Percentiles rank a stretch among this genome's conserved stretches.
These are phyloP conservation scores for Streptanthus diversifolius DNA, from an alignment of 345 rosid species.

Conservation along the genomic window DNA sequence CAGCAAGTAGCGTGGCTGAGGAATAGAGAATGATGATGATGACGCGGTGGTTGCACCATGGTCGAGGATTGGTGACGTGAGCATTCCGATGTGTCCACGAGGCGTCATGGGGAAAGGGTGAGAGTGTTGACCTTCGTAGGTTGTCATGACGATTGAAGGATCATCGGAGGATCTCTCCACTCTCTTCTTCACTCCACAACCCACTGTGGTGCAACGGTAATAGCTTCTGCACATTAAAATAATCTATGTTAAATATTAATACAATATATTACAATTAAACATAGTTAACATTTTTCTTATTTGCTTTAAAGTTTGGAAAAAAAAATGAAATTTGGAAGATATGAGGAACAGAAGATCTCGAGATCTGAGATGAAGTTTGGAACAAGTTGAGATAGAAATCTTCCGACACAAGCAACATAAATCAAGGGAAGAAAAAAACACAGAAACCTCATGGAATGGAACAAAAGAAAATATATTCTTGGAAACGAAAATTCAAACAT, in stretches of 20 bases:
- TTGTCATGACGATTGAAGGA: conserved; percentile 74
- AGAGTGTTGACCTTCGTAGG: conserved; percentile 91
- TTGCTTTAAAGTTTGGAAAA: neutral
- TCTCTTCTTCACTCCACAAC: conserved; percentile 96
- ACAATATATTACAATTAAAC: neutral
- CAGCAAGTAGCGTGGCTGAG: conserved; percentile 41
- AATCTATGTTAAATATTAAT: neutral
- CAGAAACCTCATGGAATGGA: conserved; percentile 25
- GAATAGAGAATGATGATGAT: conserved; percentile 43
- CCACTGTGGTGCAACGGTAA: conserved; percentile 91
- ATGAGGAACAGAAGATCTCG: conserved; percentile 14
- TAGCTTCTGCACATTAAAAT: conserved; percentile 61
- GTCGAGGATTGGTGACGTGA: conserved; percentile 30
- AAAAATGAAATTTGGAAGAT: neutral
- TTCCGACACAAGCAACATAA: conserved; percentile 36
- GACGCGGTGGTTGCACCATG: conserved; percentile 33
- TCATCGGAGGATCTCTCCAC: conserved; percentile 94
- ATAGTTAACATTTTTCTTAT: neutral
- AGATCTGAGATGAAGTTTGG: conserved; percentile 24
- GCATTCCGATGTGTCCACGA: conserved; percentile 54
- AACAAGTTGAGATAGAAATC: conserved; percentile 21
- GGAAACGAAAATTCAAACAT: conserved; percentile 23
- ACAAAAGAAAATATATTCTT: conserved; percentile 10
- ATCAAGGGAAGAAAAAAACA: conserved; percentile 30
- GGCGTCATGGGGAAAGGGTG: conserved; percentile 78